Percentiles rank a stretch among this genome's conserved stretches.
These are phyloP conservation scores for Russula brevipes DNA, from an alignment of 768 basidiomycete genomes.

Conservation along the genomic window DNA sequence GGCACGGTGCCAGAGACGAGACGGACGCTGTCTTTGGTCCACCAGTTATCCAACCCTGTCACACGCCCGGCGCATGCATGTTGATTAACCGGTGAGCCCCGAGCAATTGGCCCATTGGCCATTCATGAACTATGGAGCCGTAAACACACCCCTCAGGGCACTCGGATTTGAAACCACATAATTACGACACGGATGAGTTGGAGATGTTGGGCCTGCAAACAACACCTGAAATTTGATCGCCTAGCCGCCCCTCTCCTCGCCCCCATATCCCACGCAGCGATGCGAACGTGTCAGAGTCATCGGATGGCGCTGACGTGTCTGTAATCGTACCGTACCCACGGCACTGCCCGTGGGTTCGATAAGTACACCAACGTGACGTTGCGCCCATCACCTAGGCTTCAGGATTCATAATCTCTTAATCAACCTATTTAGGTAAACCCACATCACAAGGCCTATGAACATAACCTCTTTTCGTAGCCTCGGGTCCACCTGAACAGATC, in stretches of 20 bases:
- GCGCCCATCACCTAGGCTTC: constrained; percentile 23
- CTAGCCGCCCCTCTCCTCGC: neutral
- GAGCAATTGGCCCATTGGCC: constrained; percentile 9
- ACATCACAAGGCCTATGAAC: constrained; percentile 11
- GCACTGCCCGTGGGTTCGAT: constrained; percentile 8
- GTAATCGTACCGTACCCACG: constrained; percentile 10
- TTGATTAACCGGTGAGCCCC: constrained; percentile 14
- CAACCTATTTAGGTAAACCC: constrained; percentile 6
- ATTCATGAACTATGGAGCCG: constrained; percentile 8
- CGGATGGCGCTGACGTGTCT: neutral
- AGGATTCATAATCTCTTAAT: constrained; percentile 7
- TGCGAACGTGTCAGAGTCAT: neutral
- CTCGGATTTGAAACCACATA: neutral
- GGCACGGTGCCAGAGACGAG: neutral
- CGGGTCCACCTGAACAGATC: constrained; percentile 1
- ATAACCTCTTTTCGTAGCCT: constrained; percentile 13
- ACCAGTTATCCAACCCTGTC: neutral
- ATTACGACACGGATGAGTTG: neutral
- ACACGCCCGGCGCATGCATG: constrained; percentile 1
- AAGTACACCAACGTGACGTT: constrained; percentile 14
- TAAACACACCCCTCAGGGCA: constrained; percentile 3
- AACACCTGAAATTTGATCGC: neutral
- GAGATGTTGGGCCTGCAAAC: neutral
- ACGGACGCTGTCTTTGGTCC: neutral
- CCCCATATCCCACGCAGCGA: neutral